A percentile compares a stretch with the other conserved stretches of the same genome.
These are phyloP conservation scores for Phytophthora crassamura DNA, from an alignment of 352 stramenopile species.

Conservation along the genomic window DNA sequence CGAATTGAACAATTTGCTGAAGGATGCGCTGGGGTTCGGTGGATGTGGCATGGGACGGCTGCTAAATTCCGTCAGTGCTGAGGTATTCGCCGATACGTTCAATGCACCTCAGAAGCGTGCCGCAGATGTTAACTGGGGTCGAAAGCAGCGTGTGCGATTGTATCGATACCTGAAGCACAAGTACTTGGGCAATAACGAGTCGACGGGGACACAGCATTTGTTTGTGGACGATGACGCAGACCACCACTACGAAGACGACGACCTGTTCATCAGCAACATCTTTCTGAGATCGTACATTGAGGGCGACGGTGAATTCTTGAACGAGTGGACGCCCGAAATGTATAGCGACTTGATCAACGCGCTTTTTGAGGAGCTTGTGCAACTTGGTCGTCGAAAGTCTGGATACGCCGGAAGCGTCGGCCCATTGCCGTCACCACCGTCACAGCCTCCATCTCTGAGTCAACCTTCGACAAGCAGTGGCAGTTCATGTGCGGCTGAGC, in stretches of 20 bases:
- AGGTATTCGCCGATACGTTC: constrained; percentile 70
- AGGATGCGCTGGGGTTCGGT: constrained; percentile 71
- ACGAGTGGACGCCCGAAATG: constrained; percentile 77
- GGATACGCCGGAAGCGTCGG: constrained; percentile 42
- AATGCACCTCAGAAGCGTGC: constrained; percentile 74
- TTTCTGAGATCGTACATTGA: constrained; percentile 86
- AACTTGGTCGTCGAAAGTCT: constrained; percentile 64
- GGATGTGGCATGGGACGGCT: constrained; percentile 76
- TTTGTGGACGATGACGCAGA: constrained; percentile 24
- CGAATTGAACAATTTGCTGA: constrained; percentile 69
- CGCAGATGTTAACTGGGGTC: constrained; percentile 81
- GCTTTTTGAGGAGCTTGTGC: constrained; percentile 60
- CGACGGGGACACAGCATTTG: constrained; percentile 22
- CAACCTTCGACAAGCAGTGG: constrained; percentile 21
- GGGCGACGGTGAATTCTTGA: constrained; percentile 80
- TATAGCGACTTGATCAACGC: constrained; percentile 69
- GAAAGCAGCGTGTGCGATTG: constrained; percentile 56
- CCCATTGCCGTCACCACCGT: constrained; percentile 15
- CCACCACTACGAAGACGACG: constrained; percentile 48
- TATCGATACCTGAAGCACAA: constrained; percentile 75
- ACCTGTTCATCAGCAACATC: constrained; percentile 84
- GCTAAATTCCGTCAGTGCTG: constrained; percentile 49
- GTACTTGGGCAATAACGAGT: constrained; percentile 49
- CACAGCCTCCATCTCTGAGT: constrained; percentile 19
- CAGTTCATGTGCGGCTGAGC: constrained; percentile 48